These are phyloP conservation scores for Gastrodia elata DNA, from an alignment of 106 monocot species.

Conservation along the genomic window DNA sequence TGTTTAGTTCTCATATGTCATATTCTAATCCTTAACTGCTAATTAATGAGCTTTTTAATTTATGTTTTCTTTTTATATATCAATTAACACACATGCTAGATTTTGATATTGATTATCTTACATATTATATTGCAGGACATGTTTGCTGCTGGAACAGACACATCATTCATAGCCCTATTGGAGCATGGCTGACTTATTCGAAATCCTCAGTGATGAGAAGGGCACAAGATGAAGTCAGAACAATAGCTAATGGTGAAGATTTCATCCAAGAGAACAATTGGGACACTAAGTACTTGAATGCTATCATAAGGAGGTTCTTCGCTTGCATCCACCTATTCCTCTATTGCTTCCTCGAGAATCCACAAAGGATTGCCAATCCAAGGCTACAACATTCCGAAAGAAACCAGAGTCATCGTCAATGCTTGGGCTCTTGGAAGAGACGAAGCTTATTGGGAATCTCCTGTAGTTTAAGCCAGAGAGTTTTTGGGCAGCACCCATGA, in stretches of 20 bases:
- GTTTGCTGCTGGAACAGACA: slow-evolving; percentile 5
- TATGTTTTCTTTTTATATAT: too few relatives aligned
- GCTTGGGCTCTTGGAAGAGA: not conserved
- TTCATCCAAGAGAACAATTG: not conserved
- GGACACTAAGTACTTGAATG: slow-evolving; percentile 6
- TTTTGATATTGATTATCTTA: not conserved
- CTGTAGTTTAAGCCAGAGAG: slow-evolving; percentile 1
- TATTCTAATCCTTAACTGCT: not conserved
- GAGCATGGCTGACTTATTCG: not conserved
- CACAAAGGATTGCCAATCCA: not conserved
- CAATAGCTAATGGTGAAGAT: not conserved
- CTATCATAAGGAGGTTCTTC: slow-evolving; percentile 1
- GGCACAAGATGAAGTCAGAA: not conserved
- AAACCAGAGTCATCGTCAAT: slow-evolving; percentile 1
- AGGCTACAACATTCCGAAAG: not conserved
- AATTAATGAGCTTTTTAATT: not conserved
- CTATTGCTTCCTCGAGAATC: slow-evolving; percentile 1
- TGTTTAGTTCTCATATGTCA: not conserved
- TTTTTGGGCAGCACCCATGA: not conserved
- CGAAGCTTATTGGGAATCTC: not conserved
- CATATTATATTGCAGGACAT: not conserved
- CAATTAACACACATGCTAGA: not conserved
- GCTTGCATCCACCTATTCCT: not conserved
- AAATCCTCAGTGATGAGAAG: slow-evolving; percentile 4
- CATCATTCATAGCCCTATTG: not conserved